These are phyloP conservation scores for Neurospora sp. DNA, from an alignment of 495 filamentous ascomycete genomes.

Conservation along the genomic window DNA sequence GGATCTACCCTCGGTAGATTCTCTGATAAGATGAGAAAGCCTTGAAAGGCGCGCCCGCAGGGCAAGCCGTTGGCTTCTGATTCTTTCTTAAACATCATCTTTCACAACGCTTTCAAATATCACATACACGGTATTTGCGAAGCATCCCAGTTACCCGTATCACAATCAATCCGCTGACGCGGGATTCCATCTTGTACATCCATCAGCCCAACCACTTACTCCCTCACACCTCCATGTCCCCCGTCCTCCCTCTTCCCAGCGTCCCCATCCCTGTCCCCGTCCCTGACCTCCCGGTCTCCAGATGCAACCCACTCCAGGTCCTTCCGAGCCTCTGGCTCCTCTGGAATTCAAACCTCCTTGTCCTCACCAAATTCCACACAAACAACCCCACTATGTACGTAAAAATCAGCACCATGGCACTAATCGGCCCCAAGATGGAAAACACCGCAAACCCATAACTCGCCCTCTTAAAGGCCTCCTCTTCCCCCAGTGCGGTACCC, in stretches of 20 bases:
- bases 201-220: background rate
- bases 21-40: too few relatives aligned
- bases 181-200: background rate
- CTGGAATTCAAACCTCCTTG: background rate
- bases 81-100: too few relatives aligned
- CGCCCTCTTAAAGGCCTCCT: slow-evolving; percentile 28
- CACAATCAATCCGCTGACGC: background rate
- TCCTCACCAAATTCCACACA: background rate
- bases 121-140: too few relatives aligned
- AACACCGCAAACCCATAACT: slow-evolving; percentile 47
- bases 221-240: too few relatives aligned
- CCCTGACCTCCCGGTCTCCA: too few relatives aligned
- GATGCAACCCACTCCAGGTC: background rate
- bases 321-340: background rate
- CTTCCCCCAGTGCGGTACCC: slow-evolving; percentile 12
- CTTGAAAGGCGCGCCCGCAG: too few relatives aligned
- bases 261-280: background rate
- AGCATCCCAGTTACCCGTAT: too few relatives aligned
- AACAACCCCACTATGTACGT: background rate
- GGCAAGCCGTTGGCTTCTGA: too few relatives aligned
- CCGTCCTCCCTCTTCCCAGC: background rate
- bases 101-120: too few relatives aligned
- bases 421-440: slow-evolving; percentile 26
- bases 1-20: too few relatives aligned
- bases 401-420: background rate